These are phyloP conservation scores for Lippia alba DNA, from an alignment of 305 asterid genomes.

Conservation along the genomic window DNA sequence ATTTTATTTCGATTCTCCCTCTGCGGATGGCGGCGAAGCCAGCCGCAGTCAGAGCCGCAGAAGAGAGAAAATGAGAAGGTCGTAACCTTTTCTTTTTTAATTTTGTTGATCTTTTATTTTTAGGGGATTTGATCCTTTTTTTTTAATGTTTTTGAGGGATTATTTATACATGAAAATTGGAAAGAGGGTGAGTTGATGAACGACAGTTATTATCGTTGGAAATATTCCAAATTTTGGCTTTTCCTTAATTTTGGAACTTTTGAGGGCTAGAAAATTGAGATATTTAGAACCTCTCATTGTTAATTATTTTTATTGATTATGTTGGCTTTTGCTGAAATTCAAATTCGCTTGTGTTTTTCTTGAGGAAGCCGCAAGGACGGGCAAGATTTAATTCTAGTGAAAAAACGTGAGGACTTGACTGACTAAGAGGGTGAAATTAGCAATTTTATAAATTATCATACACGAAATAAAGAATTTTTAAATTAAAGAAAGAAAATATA, in stretches of 20 bases:
- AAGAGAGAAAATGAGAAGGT: constrained; percentile 30
- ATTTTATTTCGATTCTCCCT: constrained; percentile 25
- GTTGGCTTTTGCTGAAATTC: too few relatives aligned
- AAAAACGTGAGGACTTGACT: too few relatives aligned
- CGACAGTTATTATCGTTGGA: constrained; percentile 22
- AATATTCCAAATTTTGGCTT: constrained; percentile 2
- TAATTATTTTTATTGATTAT: too few relatives aligned
- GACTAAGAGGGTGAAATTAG: too few relatives aligned
- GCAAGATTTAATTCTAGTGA: too few relatives aligned
- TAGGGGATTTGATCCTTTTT: not conserved
- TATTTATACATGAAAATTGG: not conserved
- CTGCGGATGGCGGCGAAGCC: constrained; percentile 39
- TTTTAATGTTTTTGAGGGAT: not conserved
- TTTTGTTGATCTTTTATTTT: not conserved
- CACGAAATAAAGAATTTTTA: too few relatives aligned
- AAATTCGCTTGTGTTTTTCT: too few relatives aligned
- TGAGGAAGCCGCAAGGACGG: too few relatives aligned
- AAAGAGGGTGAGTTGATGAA: not conserved
- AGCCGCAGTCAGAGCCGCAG: constrained; percentile 40
- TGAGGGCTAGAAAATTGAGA: not conserved
- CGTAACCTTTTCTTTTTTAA: constrained; percentile 1
- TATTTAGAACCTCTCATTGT: too few relatives aligned
- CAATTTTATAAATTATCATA: too few relatives aligned
- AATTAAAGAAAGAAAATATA: too few relatives aligned
- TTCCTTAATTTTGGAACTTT: constrained; percentile 2